Percentiles rank a stretch among this genome's conserved stretches.
Conservation (phyloP, 148 eudicot species). For the Beta vulgaris region DNA sequence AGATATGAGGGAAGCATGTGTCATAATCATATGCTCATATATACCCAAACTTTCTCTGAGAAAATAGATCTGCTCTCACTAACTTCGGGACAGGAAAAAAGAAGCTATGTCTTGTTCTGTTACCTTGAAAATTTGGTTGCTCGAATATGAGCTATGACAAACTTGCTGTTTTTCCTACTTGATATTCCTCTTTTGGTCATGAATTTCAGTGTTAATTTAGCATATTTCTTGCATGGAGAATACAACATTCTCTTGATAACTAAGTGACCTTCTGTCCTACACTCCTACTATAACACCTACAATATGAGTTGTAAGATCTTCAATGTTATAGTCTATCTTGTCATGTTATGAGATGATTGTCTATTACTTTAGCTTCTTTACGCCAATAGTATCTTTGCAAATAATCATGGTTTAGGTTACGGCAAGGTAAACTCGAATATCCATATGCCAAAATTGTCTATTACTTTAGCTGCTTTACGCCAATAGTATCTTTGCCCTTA, state of each 20-base stretch:
- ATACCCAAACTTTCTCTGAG: background rate
- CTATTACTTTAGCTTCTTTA: background rate
- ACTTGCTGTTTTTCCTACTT: background rate
- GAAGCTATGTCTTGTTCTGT: background rate
- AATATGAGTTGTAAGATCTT: background rate
- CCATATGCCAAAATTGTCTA: no score
- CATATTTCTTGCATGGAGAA: background rate
- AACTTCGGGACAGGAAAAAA: background rate
- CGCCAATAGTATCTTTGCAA: background rate
- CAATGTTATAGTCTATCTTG: background rate
- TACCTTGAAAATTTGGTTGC: background rate
- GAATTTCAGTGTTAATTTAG: background rate
- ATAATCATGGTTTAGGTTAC: no score
- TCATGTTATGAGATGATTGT: background rate
- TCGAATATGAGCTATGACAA: background rate
- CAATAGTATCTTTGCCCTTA: background rate
- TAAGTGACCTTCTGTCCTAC: background rate
- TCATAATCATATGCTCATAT: background rate
- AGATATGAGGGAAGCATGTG: background rate
- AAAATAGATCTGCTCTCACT: background rate
- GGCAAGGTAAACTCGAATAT: no score
- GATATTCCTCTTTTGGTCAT: background rate
- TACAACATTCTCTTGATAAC: background rate
- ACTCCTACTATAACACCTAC: background rate
- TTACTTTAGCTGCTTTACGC: background rate